Conservation (phyloP, 805 yeast genomes). For the Lachancea quebecensis region DNA sequence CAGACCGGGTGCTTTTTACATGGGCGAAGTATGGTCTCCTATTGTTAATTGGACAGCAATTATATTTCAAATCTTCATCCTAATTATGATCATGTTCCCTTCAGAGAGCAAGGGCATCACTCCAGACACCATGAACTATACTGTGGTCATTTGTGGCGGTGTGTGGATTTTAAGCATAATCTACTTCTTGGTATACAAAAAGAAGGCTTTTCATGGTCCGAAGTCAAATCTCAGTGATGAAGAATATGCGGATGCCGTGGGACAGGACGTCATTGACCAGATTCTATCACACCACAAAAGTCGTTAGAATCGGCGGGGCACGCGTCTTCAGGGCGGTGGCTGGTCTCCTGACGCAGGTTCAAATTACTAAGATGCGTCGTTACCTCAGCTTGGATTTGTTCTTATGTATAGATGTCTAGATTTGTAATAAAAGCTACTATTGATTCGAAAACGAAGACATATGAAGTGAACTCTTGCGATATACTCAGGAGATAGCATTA, state of each 20-base stretch:
- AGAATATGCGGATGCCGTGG: slow-evolving; percentile 19
- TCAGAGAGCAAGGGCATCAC: slow-evolving; percentile 23
- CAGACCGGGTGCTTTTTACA: slow-evolving; percentile 54
- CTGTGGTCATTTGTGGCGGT: slow-evolving; percentile 52
- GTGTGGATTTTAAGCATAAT: slow-evolving; percentile 46
- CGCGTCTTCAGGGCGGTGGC: not conserved
- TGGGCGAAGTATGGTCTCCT: slow-evolving; percentile 43
- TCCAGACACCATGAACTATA: slow-evolving; percentile 55
- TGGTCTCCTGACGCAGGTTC: too few relatives aligned
- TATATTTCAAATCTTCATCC: slow-evolving; percentile 43
- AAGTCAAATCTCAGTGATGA: slow-evolving; percentile 21
- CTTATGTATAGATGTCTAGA: too few relatives aligned
- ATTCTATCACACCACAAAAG: slow-evolving; percentile 8
- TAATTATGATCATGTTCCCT: slow-evolving; percentile 56
- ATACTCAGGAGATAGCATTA: too few relatives aligned
- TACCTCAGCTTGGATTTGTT: too few relatives aligned
- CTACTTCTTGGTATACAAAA: slow-evolving; percentile 46
- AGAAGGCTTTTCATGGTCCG: slow-evolving; percentile 50
- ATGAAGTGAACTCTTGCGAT: too few relatives aligned
- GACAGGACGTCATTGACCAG: slow-evolving; percentile 12
- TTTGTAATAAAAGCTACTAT: too few relatives aligned
- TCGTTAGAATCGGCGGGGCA: not conserved
- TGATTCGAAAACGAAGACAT: too few relatives aligned
- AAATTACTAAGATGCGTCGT: too few relatives aligned
- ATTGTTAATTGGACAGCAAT: slow-evolving; percentile 40